Percentiles rank a stretch among this genome's conserved stretches.
Conservation (phyloP, 176 grass and related monocot genomes). For the Oryza glumipatula region DNA sequence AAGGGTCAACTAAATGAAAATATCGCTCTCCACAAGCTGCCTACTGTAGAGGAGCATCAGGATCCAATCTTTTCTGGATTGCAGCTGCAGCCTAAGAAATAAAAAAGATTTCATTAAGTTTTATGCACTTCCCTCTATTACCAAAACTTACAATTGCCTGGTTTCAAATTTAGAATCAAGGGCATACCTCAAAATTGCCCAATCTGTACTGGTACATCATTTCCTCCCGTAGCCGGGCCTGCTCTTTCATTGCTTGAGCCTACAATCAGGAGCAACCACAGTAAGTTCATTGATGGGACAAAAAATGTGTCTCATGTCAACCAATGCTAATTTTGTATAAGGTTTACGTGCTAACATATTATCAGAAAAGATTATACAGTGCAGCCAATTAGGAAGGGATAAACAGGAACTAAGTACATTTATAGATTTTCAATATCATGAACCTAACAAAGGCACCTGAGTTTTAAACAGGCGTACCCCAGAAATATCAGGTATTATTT, state of each 20-base stretch:
- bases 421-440: conserved; percentile 18
- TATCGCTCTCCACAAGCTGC: not conserved
- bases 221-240: conserved; percentile 89
- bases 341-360: not conserved
- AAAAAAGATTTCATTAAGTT: not conserved
- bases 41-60: conserved; percentile 79
- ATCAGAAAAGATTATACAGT: conserved; percentile 1
- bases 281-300: not conserved
- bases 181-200: conserved; percentile 82
- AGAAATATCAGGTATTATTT: not conserved
- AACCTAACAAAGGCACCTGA: conserved; percentile 4
- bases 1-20: conserved; percentile 4
- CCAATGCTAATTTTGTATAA: not conserved
- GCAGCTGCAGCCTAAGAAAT: conserved; percentile 80
- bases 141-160: not conserved
- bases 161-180: not conserved
- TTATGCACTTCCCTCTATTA: not conserved
- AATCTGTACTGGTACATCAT: conserved; percentile 95
- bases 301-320: not conserved
- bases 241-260: conserved; percentile 99
- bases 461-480: not conserved
- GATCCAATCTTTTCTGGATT: conserved; percentile 95
- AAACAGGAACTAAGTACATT: conserved; percentile 8
- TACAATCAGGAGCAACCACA: conserved; percentile 42
- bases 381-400: not conserved